Base-by-base conservation (phyloP, 1,284 basidiomycete genomes). In the Filobasidium uniguttulatum region DNA sequence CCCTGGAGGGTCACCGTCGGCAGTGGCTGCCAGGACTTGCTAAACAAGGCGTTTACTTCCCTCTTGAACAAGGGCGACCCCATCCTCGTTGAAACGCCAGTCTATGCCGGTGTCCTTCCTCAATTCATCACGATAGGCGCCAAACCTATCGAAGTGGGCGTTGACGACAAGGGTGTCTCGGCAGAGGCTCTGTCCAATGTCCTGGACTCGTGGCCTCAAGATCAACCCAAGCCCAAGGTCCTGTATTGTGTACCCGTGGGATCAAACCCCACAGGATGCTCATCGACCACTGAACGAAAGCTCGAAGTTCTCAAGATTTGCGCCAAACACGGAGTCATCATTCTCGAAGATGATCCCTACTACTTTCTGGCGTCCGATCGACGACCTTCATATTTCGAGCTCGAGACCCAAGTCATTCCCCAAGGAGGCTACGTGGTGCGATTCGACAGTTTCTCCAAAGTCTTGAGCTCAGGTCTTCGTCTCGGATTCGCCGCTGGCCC, bases 341-440 rank as follows among this genome's bases (percentile, higher is more conserved):
- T 94, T 59, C 70, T 94, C 37, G 89, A 94, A 79, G 85, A 86
- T 59, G 84, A 86, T 62, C 83, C 84, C 2, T 87, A 86, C 65
- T 85, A 73, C 71, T 62, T 75, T 70, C 52, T 77, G 74, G 43
- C 78, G 75, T 29, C 76, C 73, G 30, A 66, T 28, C 63, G 66
- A 49, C 66, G 68, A 26, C 78, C 82, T 1, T 85, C 81, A 0
- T 91, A 89, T 67, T 88, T 90, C 64, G 71, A 77, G 47, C 73
- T 90, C 38, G 87, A 91, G 62, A 72, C 65, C 0, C 60, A 67
- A 44, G 60, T 68, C 45, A 64, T 66, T 51, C 63, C 64, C 22
- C 57, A 61, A 55, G 75, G 78, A 26, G 86, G 86, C 3, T 77
- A 81, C n/a, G 85, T 90, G 8, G 55, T 90, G 22, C 77, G 88